These are phyloP conservation scores for Eimeria maxima DNA, from an alignment of 169 alveolate genomes.

Conservation along the genomic window DNA sequence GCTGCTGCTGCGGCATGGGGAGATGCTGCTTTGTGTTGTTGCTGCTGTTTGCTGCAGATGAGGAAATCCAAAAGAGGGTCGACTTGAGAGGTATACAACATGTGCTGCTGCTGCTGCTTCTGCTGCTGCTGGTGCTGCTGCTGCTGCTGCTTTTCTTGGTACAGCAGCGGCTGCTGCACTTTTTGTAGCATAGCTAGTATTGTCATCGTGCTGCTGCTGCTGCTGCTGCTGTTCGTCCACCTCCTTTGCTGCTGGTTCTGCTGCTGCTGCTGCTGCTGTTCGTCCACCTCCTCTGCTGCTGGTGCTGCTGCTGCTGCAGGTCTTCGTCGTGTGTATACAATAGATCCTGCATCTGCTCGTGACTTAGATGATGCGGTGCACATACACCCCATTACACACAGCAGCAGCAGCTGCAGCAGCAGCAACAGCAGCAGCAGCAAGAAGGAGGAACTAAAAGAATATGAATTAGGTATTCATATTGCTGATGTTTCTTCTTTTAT, in stretches of 20 bases:
- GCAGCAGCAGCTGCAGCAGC: conserved; percentile 5
- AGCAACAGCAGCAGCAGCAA: background rate
- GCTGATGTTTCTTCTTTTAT: conserved; percentile 98
- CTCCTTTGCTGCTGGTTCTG: background rate
- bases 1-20: too few relatives aligned
- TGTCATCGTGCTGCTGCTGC: too few relatives aligned
- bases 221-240: background rate
- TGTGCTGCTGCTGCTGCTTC: too few relatives aligned
- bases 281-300: background rate
- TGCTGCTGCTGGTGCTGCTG: too few relatives aligned
- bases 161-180: too few relatives aligned
- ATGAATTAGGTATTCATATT: conserved; percentile 97
- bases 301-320: conserved; percentile 39
- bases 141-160: too few relatives aligned
- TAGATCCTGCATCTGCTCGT: conserved; percentile 89
- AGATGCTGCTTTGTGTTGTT: background rate
- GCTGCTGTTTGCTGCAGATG: conserved; percentile 8
- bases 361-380: conserved; percentile 90
- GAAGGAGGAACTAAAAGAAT: conserved; percentile 54
- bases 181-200: too few relatives aligned
- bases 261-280: background rate
- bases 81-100: background rate
- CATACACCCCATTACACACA: background rate
- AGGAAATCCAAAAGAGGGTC: background rate
- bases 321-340: conserved; percentile 82